A percentile compares a stretch with the other conserved stretches of the same genome.
Conservation (phyloP, 2,329 filamentous ascomycete genomes). For the Colletotrichum paranaense region DNA sequence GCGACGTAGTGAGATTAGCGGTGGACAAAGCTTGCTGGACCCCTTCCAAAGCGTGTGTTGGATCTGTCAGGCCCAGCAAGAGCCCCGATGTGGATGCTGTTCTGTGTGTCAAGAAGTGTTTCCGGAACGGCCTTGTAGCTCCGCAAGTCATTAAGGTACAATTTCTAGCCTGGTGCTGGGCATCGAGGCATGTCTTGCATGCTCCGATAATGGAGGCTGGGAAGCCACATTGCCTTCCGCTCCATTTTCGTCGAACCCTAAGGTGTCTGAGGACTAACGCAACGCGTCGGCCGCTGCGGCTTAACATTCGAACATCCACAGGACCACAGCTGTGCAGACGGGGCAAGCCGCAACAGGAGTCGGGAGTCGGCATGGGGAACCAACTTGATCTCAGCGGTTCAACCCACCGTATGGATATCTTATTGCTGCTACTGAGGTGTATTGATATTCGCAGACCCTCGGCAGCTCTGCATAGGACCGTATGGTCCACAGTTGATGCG, state of each 20-base stretch:
- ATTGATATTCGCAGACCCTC: background rate
- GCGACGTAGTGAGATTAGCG: slow-evolving; percentile 20
- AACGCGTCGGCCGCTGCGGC: slow-evolving; percentile 14
- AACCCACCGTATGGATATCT: background rate
- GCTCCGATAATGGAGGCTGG: slow-evolving; percentile 34
- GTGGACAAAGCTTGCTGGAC: slow-evolving; percentile 32
- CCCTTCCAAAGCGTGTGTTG: slow-evolving; percentile 1
- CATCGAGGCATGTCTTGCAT: slow-evolving; percentile 25
- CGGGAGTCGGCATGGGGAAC: slow-evolving; percentile 6
- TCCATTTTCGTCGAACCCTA: slow-evolving; percentile 33
- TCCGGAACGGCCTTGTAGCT: slow-evolving; percentile 7
- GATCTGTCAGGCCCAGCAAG: background rate
- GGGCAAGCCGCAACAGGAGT: slow-evolving; percentile 5
- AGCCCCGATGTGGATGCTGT: slow-evolving; percentile 2
- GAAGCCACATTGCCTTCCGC: slow-evolving; percentile 25
- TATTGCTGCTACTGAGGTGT: background rate
- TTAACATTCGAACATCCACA: slow-evolving; percentile 9
- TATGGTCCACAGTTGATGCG: slow-evolving; percentile 25
- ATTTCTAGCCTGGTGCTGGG: slow-evolving; percentile 4
- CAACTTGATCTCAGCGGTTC: slow-evolving; percentile 13
- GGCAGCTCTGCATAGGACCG: background rate
- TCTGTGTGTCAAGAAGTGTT: slow-evolving; percentile 10
- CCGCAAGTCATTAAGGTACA: slow-evolving; percentile 1
- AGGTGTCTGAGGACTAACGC: background rate
- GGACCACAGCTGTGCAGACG: background rate